phyloP scores from a whole-genome alignment of 805 yeast genomes.

The Candida insectalens region DNA sequence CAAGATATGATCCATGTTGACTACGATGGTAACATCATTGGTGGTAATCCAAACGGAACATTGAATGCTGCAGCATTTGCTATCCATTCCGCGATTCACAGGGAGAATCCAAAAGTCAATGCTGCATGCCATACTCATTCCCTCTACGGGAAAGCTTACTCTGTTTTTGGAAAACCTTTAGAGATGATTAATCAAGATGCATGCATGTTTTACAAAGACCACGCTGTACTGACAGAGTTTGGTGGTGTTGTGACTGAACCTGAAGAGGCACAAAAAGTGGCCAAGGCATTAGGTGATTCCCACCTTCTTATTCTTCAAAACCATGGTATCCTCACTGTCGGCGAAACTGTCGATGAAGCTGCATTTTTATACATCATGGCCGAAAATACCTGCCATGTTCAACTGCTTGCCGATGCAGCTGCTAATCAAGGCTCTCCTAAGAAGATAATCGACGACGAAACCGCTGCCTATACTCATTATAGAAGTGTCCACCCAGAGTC shows the following conservation, averaged over 20 bases:
- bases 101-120: slow-evolving; percentile 58
- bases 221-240: slow-evolving; percentile 55
- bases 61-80: slow-evolving; percentile 64
- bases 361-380: slow-evolving; percentile 53
- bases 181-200: slow-evolving; percentile 79
- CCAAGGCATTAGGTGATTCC: slow-evolving; percentile 51
- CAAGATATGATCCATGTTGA: slow-evolving; percentile 57
- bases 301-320: slow-evolving; percentile 50
- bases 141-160: slow-evolving; percentile 52
- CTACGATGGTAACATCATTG: slow-evolving; percentile 53
- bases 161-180: slow-evolving; percentile 53
- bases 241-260: slow-evolving; percentile 72
- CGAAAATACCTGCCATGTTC: slow-evolving; percentile 58
- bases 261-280: slow-evolving; percentile 54
- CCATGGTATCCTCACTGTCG: slow-evolving; percentile 68
- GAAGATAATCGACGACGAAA: slow-evolving; percentile 43
- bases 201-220: slow-evolving; percentile 56
- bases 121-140: slow-evolving; percentile 72
- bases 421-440: slow-evolving; percentile 30
- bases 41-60: slow-evolving; percentile 36
- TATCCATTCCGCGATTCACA: slow-evolving; percentile 59
- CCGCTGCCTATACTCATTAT: slow-evolving; percentile 56
- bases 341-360: slow-evolving; percentile 65
- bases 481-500: slow-evolving; percentile 57
- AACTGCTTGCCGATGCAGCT: slow-evolving; percentile 50